These are phyloP conservation scores for Pyrenula massariospora DNA, from an alignment of 495 filamentous ascomycete genomes.

Conservation along the genomic window DNA sequence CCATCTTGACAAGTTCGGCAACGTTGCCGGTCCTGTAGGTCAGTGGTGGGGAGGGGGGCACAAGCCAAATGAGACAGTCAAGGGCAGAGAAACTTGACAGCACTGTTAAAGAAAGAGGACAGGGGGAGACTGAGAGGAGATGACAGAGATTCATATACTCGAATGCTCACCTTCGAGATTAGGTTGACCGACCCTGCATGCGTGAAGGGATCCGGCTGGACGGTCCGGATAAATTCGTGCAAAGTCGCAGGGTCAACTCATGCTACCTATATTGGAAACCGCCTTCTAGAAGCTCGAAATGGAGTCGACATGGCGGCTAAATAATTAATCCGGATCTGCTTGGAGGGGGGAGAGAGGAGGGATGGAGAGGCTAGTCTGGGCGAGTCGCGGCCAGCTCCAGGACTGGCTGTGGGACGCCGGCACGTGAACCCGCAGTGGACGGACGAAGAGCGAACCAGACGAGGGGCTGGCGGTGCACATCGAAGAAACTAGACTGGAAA, in stretches of 20 bases:
- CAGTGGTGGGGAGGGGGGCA: not conserved
- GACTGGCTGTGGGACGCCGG: not conserved
- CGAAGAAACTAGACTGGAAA: not conserved
- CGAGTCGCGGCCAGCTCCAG: no score
- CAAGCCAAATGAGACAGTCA: slow-evolving; percentile 11
- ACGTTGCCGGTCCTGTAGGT: not conserved
- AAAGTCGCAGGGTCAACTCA: not conserved
- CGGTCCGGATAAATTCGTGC: not conserved
- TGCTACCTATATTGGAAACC: not conserved
- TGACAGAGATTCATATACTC: not conserved
- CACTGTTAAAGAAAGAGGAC: slow-evolving; percentile 14
- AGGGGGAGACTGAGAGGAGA: slow-evolving; percentile 11
- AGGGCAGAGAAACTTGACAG: slow-evolving; percentile 12
- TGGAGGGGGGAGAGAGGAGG: no score
- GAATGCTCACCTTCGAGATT: not conserved
- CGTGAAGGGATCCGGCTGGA: not conserved
- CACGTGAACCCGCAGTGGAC: not conserved
- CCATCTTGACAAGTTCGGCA: slow-evolving; percentile 2
- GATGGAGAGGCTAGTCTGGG: not conserved
- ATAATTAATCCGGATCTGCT: not conserved
- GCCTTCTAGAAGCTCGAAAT: not conserved
- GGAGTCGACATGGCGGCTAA: not conserved
- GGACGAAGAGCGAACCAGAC: not conserved
- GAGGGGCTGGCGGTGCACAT: not conserved
- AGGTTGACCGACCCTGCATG: not conserved